Percentiles rank a stretch among this genome's conserved stretches.
These are phyloP conservation scores for Tricholoma flavovirens DNA, from an alignment of 768 basidiomycete genomes.

Conservation along the genomic window DNA sequence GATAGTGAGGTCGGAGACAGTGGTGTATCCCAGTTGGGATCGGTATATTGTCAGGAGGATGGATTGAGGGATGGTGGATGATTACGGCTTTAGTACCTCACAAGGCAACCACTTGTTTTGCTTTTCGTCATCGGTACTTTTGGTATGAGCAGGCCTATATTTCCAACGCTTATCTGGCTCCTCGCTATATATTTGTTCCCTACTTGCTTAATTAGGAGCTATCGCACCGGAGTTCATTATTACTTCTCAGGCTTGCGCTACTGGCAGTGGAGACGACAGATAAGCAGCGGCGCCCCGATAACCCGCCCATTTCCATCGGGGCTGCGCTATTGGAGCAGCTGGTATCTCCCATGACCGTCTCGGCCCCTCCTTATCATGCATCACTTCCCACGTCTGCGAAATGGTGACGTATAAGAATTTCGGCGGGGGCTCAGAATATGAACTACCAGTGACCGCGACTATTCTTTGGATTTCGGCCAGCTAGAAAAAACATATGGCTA, in stretches of 20 bases:
- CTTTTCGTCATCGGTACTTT: too few relatives aligned
- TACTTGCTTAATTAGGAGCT: too few relatives aligned
- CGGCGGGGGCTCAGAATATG: background rate
- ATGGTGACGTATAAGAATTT: conserved; percentile 3
- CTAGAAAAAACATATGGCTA: conserved; percentile 40
- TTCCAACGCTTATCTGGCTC: too few relatives aligned
- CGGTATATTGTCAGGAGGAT: conserved; percentile 47
- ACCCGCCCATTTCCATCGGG: background rate
- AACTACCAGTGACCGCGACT: too few relatives aligned
- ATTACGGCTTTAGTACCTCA: too few relatives aligned
- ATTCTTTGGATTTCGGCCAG: too few relatives aligned
- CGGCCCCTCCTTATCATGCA: background rate
- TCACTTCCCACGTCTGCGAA: conserved; percentile 7
- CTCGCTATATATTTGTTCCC: background rate
- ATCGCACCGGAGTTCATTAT: too few relatives aligned
- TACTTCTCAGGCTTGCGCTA: too few relatives aligned
- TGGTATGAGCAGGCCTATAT: too few relatives aligned
- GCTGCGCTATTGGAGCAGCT: background rate
- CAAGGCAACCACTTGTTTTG: too few relatives aligned
- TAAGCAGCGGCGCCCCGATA: background rate
- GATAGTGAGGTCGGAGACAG: conserved; percentile 38
- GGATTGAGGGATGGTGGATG: conserved; percentile 13
- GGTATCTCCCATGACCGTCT: conserved; percentile 2
- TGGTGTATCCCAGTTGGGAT: conserved; percentile 61
- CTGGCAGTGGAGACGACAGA: background rate